Conservation (phyloP, 192 early-diverging fungal species). For the Coemansia sp. region DNA sequence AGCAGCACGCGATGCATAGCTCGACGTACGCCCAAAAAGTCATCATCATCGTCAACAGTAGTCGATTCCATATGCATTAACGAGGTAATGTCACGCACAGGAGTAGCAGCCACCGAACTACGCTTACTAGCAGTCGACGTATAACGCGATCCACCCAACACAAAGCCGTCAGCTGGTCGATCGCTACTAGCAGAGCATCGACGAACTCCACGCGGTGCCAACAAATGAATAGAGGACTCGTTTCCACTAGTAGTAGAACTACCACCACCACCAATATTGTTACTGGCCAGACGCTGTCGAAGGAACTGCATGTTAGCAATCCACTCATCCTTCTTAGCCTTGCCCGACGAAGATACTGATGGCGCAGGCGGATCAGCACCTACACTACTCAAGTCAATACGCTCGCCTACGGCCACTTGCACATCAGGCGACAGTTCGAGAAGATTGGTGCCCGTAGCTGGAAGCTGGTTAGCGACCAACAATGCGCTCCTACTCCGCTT, state of each 20-base stretch:
- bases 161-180: not conserved
- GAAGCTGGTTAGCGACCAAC: not conserved
- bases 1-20: constrained; percentile 7
- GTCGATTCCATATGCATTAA: not conserved
- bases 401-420: constrained; percentile 29
- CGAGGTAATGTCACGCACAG: not conserved
- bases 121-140: not conserved
- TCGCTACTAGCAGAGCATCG: constrained; percentile 6
- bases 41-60: not conserved
- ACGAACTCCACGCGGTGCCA: not conserved
- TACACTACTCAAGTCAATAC: constrained; percentile 13
- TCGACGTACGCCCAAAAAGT: constrained; percentile 7
- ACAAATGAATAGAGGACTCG: not conserved
- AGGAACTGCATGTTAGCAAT: constrained; percentile 46
- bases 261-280: constrained; percentile 4
- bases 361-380: not conserved
- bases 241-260: not conserved
- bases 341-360: not conserved
- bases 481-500: constrained; percentile 31
- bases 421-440: constrained; percentile 25
- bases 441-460: not conserved
- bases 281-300: constrained; percentile 40
- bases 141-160: not conserved
- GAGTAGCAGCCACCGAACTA: not conserved
- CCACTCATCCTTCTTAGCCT: constrained; percentile 48